phyloP scores from a whole-genome alignment of 768 basidiomycete species.

The Xerocomellus chrysenteron region DNA sequence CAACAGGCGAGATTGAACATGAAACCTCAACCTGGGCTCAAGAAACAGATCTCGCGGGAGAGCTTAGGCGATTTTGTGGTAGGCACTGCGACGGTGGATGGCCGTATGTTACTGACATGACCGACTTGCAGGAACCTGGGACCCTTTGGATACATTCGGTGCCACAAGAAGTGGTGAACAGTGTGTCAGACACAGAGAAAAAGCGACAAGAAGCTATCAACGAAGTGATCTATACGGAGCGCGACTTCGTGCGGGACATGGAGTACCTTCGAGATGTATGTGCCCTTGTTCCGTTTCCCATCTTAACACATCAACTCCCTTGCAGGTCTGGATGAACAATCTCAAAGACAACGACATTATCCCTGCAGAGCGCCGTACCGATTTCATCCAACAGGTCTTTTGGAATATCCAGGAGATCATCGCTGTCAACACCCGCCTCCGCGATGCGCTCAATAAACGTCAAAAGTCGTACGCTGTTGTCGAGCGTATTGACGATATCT shows the following conservation, averaged over 20 bases:
- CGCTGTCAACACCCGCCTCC: slow-evolving; percentile 84
- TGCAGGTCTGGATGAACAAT: slow-evolving; percentile 85
- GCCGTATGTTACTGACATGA: slow-evolving; percentile 4
- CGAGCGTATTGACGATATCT: slow-evolving; percentile 86
- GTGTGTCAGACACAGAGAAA: slow-evolving; percentile 91
- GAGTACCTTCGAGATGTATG: slow-evolving; percentile 95
- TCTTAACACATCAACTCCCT: slow-evolving; percentile 3
- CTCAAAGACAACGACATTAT: slow-evolving; percentile 77
- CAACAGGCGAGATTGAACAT: slow-evolving; percentile 94
- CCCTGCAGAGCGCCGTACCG: slow-evolving; percentile 68
- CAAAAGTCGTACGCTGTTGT: slow-evolving; percentile 96
- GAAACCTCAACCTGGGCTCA: slow-evolving; percentile 88
- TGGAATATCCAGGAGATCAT: slow-evolving; percentile 98
- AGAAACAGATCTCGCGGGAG: slow-evolving; percentile 79
- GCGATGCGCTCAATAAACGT: slow-evolving; percentile 90
- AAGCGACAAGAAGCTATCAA: slow-evolving; percentile 97
- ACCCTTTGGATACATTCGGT: slow-evolving; percentile 96
- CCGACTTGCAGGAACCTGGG: slow-evolving; percentile 62
- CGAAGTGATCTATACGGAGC: slow-evolving; percentile 90
- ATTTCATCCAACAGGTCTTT: slow-evolving; percentile 93
- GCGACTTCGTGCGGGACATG: slow-evolving; percentile 97
- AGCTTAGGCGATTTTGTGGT: slow-evolving; percentile 80
- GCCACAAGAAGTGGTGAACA: slow-evolving; percentile 89
- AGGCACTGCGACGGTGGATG: slow-evolving; percentile 14
- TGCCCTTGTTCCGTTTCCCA: slow-evolving; percentile 1